Conservation (phyloP, 371 early-diverging fungal species). For the Mucor plumbeus region DNA sequence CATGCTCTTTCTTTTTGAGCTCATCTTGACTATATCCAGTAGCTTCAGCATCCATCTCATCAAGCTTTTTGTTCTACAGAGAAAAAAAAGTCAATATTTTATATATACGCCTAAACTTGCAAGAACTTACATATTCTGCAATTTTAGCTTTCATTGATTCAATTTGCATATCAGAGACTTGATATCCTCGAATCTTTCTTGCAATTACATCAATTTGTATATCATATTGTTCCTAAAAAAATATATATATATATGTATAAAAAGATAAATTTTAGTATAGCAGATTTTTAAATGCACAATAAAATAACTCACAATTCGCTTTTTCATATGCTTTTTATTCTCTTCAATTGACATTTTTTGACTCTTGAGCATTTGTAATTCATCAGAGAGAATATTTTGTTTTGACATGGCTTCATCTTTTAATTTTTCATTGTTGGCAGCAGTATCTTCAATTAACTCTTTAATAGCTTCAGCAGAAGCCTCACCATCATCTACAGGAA, state of each 20-base stretch:
- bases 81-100: no score
- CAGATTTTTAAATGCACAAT: no score
- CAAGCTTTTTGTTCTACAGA: constrained; percentile 9
- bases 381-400: constrained; percentile 28
- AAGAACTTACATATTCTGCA: constrained; percentile 13
- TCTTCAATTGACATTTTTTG: constrained; percentile 22
- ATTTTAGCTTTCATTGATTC: constrained; percentile 10
- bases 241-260: no score
- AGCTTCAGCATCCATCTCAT: neutral
- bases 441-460: neutral
- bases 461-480: constrained; percentile 3
- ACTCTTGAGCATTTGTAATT: constrained; percentile 24
- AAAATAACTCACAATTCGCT: constrained; percentile 14
- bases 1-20: constrained; percentile 32
- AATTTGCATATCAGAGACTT: constrained; percentile 12
- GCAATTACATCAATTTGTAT: constrained; percentile 6
- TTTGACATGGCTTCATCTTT: constrained; percentile 20
- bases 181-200: neutral
- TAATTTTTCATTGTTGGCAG: neutral
- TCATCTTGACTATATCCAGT: neutral
- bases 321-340: constrained; percentile 19
- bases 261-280: neutral
- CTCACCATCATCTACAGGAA: constrained; percentile 10
- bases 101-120: neutral
- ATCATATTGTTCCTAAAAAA: constrained; percentile 22